Percentiles rank a stretch among this genome's conserved stretches.
Evolutionary conservation across 139 green algal genomes (phyloP).

Genomic region (Eudorina sp.): DNA sequence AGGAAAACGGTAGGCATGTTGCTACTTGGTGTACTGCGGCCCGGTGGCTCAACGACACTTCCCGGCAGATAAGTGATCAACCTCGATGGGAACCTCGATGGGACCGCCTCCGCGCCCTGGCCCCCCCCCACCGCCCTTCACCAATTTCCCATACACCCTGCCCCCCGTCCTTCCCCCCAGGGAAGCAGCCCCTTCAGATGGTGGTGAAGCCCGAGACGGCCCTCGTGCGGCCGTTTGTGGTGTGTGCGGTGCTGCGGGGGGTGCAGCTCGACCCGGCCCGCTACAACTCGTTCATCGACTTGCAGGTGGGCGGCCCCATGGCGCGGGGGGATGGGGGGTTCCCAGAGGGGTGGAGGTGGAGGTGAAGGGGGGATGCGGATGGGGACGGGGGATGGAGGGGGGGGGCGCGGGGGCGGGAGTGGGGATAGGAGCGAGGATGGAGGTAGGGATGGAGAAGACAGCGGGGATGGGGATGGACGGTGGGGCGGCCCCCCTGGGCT

Average conservation of each 20-base stretch:
- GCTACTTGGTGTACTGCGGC: no score
- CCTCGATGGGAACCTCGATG: no score
- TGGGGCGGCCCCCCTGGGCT: background rate
- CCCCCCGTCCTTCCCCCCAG: slow-evolving; percentile 51
- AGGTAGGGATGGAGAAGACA: no score
- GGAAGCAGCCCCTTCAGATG: slow-evolving; percentile 77
- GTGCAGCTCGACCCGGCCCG: slow-evolving; percentile 87
- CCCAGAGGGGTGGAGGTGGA: background rate
- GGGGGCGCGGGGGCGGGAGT: no score
- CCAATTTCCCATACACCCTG: background rate
- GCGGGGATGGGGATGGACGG: background rate
- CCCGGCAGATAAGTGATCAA: no score
- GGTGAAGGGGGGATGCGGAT: background rate
- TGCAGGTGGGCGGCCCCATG: slow-evolving; percentile 67
- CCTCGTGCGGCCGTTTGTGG: slow-evolving; percentile 96
- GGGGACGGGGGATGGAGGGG: background rate
- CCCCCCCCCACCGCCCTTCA: background rate
- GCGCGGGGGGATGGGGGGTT: background rate
- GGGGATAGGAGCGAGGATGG: no score
- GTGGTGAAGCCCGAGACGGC: slow-evolving; percentile 89
- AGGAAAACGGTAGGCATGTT: no score
- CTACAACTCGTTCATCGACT: slow-evolving; percentile 98
- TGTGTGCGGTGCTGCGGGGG: slow-evolving; percentile 93
- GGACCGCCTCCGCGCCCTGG: no score
- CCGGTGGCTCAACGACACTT: no score